Conservation (phyloP, 495 filamentous ascomycete genomes). For the Hyaloscypha variabilis region DNA sequence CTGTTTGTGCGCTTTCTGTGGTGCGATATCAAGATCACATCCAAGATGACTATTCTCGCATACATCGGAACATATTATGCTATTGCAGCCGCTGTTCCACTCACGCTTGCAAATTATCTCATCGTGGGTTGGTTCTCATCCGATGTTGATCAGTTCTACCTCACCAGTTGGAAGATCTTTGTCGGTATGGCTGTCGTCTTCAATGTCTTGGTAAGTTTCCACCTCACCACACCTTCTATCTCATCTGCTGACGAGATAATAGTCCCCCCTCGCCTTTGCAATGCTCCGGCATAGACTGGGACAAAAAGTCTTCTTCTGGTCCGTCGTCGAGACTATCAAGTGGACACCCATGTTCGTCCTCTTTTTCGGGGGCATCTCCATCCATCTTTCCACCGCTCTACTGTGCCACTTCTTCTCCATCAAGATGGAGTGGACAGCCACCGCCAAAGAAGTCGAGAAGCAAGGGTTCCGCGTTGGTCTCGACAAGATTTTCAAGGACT, state of each 20-base stretch:
- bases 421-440: slow-evolving; percentile 64
- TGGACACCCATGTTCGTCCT: slow-evolving; percentile 64
- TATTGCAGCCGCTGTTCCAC: slow-evolving; percentile 63
- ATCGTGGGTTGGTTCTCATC: slow-evolving; percentile 56
- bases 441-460: slow-evolving; percentile 60
- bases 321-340: slow-evolving; percentile 60
- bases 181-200: too few relatives aligned
- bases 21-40: slow-evolving; percentile 53
- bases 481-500: slow-evolving; percentile 29
- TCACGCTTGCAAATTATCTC: slow-evolving; percentile 64
- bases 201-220: slow-evolving; percentile 51
- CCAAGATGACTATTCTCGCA: slow-evolving; percentile 61
- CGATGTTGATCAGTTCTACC: too few relatives aligned
- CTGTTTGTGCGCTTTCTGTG: slow-evolving; percentile 55
- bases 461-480: slow-evolving; percentile 23
- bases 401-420: slow-evolving; percentile 64
- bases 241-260: slow-evolving; percentile 40
- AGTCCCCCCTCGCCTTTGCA: slow-evolving; percentile 22
- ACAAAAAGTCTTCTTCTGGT: slow-evolving; percentile 26
- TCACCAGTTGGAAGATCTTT: too few relatives aligned
- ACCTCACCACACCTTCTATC: slow-evolving; percentile 49
- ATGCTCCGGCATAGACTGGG: slow-evolving; percentile 28
- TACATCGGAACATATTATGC: slow-evolving; percentile 72
- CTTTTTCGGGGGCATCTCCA: slow-evolving; percentile 64
- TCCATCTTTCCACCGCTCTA: slow-evolving; percentile 61